Evolutionary conservation across 2,329 filamentous ascomycete species (phyloP), one percentile per base, ranked within the genome.

Genomic region (Paecilomyces sp.): DNA sequence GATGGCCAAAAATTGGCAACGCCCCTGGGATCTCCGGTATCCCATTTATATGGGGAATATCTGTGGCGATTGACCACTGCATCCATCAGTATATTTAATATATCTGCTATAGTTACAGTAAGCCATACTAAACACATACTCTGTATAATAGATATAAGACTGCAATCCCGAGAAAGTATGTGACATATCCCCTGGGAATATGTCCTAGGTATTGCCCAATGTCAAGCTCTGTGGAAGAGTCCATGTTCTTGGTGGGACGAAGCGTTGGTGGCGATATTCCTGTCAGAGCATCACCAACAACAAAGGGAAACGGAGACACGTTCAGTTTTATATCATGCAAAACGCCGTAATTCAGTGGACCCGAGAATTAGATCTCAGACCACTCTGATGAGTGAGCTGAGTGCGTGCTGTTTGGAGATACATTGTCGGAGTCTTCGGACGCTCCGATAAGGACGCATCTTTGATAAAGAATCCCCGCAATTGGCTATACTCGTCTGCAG

Each of bases 1-100:
- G 74, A 66, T 84, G 86, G 7, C 85, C 85, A 62, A 87, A 82
- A 5, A 87, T 62, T 2, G 83, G 83, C 2, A 84, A 62, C 5
- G 70, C 69, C 1, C 83, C 83, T 0, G 83, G 83, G 33, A 85
- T 80, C 63, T 85, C 81, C 1, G 83, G 82, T 1, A 85, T 71
- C 12, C 79, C 78, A 67, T 83, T 83, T 68, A 85, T 83, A 63
- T 81, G 79, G 6, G 83, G 79, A 0, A 77, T 77, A 58, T 85
- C 82, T 5, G 83, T 85, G 5, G 51, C 9, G 6, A 11, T 53
- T 2, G 51, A 53, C 51, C 51, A 53, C 51, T 53, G 13, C 15
- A 30, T 3, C 12, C 18, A 30, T 53, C 28, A 25, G 28, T 11
- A 30, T 12, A 53, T 12, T 53, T 15, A 25, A 13, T 11, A 30